Percentiles rank a stretch among this genome's conserved stretches.
These are phyloP conservation scores for Hyphodiscus sp. DNA, from an alignment of 2,329 filamentous ascomycete genomes.

Conservation along the genomic window DNA sequence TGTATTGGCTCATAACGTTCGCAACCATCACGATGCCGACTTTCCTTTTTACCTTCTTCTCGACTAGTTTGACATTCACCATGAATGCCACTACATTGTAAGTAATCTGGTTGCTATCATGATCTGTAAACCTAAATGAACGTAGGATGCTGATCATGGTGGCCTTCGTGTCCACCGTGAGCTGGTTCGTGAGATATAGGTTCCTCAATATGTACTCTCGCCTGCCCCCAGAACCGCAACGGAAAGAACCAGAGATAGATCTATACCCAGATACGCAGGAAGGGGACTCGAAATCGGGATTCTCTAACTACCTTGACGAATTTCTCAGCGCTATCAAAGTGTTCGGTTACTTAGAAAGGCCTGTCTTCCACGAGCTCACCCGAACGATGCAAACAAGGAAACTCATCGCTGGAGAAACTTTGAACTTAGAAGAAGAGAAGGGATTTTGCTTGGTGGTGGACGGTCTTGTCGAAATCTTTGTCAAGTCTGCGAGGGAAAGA, in stretches of 20 bases:
- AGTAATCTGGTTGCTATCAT: conserved; percentile 26
- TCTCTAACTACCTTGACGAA: conserved; percentile 96
- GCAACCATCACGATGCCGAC: conserved; percentile 84
- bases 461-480: conserved; percentile 93
- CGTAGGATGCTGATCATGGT: conserved; percentile 67
- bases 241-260: conserved; percentile 92
- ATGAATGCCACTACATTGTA: conserved; percentile 98
- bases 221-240: conserved; percentile 86
- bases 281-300: conserved; percentile 78
- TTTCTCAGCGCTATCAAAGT: conserved; percentile 98
- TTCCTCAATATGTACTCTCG: conserved; percentile 96
- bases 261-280: conserved; percentile 92
- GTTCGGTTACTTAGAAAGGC: conserved; percentile 92
- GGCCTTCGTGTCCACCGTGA: conserved; percentile 73
- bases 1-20: conserved; percentile 79
- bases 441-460: conserved; percentile 97
- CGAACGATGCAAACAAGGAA: conserved; percentile 97
- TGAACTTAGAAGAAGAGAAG: conserved; percentile 94
- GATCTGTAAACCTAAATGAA: neutral
- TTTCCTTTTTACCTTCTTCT: conserved; percentile 83
- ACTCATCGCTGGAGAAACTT: conserved; percentile 89
- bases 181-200: conserved; percentile 91
- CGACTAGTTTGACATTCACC: conserved; percentile 89
- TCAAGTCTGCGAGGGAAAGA: conserved; percentile 70
- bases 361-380: conserved; percentile 96